Conservation (phyloP, 495 filamentous ascomycete genomes). For the Daldinia loculata region DNA sequence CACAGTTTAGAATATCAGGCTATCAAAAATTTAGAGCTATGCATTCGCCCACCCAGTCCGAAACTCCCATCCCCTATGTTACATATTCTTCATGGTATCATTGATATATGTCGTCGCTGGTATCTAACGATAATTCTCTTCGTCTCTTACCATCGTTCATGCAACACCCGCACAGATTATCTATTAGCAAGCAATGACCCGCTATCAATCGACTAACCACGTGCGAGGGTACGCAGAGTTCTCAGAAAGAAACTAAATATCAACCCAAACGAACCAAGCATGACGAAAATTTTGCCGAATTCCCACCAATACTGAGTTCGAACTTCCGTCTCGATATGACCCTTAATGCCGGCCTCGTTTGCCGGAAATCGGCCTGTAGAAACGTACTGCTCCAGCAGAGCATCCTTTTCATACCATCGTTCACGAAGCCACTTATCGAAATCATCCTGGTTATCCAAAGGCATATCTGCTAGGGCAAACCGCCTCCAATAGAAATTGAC, state of each 20-base stretch:
- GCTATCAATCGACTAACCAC: slow-evolving; percentile 7
- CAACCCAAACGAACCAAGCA: slow-evolving; percentile 51
- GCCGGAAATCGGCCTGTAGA: slow-evolving; percentile 74
- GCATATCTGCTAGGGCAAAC: slow-evolving; percentile 72
- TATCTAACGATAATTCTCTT: slow-evolving; percentile 3
- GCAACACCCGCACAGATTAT: neutral
- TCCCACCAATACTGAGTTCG: slow-evolving; percentile 57
- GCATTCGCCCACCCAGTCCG: neutral
- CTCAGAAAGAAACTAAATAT: slow-evolving; percentile 46
- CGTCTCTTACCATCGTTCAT: neutral
- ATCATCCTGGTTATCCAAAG: slow-evolving; percentile 65
- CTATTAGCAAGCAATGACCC: neutral
- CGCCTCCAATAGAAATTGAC: slow-evolving; percentile 88
- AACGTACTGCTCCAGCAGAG: slow-evolving; percentile 74
- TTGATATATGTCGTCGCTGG: slow-evolving; percentile 9
- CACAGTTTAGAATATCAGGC: neutral
- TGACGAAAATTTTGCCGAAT: slow-evolving; percentile 60
- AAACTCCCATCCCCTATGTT: slow-evolving; percentile 17
- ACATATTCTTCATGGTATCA: slow-evolving; percentile 29
- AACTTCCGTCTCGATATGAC: slow-evolving; percentile 59
- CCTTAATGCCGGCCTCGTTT: slow-evolving; percentile 47
- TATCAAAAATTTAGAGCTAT: neutral
- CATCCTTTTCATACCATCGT: slow-evolving; percentile 84
- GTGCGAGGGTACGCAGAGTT: slow-evolving; percentile 15
- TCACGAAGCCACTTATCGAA: slow-evolving; percentile 80